Conservation (phyloP, 805 yeast species). For the Cyberlindnera japonica region DNA sequence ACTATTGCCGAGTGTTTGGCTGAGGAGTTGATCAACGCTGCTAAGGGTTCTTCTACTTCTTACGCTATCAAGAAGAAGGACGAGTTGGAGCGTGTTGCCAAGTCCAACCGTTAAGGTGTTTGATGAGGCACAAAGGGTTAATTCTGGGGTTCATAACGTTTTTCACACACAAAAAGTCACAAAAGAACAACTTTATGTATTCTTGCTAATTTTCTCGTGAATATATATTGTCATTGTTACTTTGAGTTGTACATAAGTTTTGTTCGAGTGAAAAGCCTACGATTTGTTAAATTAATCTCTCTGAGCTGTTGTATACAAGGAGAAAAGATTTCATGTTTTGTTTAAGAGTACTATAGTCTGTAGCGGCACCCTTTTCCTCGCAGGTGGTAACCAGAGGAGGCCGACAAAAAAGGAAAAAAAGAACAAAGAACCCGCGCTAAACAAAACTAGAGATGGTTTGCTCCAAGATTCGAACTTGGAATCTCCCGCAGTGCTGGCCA, state of each 20-base stretch:
- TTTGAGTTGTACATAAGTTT: not conserved
- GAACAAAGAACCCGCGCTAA: not conserved
- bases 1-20: slow-evolving; percentile 99
- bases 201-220: slow-evolving; percentile 15
- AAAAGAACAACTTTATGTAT: slow-evolving; percentile 19
- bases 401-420: too few relatives aligned
- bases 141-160: slow-evolving; percentile 17
- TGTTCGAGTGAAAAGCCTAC: too few relatives aligned
- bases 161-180: slow-evolving; percentile 14
- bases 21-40: slow-evolving; percentile 99
- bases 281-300: slow-evolving; percentile 1
- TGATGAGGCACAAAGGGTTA: slow-evolving; percentile 11
- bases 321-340: slow-evolving; percentile 17
- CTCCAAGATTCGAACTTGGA: slow-evolving; percentile 6
- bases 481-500: slow-evolving; percentile 2
- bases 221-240: slow-evolving; percentile 1
- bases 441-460: not conserved
- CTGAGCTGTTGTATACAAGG: slow-evolving; percentile 14
- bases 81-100: slow-evolving; percentile 99
- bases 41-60: slow-evolving; percentile 99
- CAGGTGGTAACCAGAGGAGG: too few relatives aligned
- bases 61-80: slow-evolving; percentile 99
- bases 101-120: slow-evolving; percentile 94
- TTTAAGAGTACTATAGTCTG: too few relatives aligned
- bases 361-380: too few relatives aligned